Evolutionary conservation across 768 basidiomycete species (phyloP).

Genomic region (Xanthoconium stramineum): DNA sequence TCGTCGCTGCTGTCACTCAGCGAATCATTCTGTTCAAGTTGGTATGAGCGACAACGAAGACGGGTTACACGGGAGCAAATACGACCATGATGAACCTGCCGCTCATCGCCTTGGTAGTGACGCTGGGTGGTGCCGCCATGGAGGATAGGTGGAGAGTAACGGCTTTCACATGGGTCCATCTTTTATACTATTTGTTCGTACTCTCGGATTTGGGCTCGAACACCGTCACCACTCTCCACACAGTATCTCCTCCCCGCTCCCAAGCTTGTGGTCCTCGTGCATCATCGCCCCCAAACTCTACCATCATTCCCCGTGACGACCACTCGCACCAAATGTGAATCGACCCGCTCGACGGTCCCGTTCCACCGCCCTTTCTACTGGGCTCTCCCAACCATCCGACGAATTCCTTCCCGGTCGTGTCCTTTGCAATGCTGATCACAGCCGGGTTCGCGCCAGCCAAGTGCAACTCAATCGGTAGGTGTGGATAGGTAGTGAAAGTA

Average conservation of each 20-base stretch:
- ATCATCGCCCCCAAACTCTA: constrained; percentile 79
- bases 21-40: constrained; percentile 54
- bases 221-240: constrained; percentile 73
- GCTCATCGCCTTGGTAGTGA: constrained; percentile 57
- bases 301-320: constrained; percentile 77
- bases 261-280: constrained; percentile 80
- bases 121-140: constrained; percentile 65
- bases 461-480: constrained; percentile 48
- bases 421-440: constrained; percentile 40
- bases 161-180: neutral
- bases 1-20: constrained; percentile 61
- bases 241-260: constrained; percentile 80
- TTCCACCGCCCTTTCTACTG: constrained; percentile 85
- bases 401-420: constrained; percentile 74
- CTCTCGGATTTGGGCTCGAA: constrained; percentile 36
- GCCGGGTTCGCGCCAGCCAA: constrained; percentile 38
- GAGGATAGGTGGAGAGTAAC: neutral
- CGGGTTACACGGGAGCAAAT: neutral
- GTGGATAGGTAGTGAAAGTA: constrained; percentile 56
- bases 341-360: constrained; percentile 77
- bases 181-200: constrained; percentile 8
- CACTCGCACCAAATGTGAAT: constrained; percentile 96
- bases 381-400: constrained; percentile 80
- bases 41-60: constrained; percentile 1
- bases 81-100: constrained; percentile 64